phyloP scores from a whole-genome alignment of 148 eudicot species.

The Hydrangea macrophylla region DNA sequence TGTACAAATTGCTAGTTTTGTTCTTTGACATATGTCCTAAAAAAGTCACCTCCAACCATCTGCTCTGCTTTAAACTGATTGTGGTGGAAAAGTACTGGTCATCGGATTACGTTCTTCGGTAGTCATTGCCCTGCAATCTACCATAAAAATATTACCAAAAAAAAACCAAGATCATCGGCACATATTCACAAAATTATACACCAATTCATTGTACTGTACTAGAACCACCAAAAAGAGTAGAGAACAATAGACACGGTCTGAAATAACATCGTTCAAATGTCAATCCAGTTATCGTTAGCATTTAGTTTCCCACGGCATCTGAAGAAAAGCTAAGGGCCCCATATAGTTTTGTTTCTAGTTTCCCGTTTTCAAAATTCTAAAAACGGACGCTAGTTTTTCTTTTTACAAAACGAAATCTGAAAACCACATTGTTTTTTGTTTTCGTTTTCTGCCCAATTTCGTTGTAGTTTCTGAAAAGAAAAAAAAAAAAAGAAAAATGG shows the following conservation, averaged over 20 bases:
- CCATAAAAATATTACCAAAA: slow-evolving; percentile 12
- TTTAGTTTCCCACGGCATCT: neutral
- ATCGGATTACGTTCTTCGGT: slow-evolving; percentile 8
- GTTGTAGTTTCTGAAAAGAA: too few relatives aligned
- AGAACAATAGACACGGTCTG: neutral
- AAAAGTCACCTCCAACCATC: slow-evolving; percentile 4
- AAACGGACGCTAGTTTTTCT: too few relatives aligned
- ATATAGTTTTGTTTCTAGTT: too few relatives aligned
- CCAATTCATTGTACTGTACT: neutral
- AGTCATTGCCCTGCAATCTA: slow-evolving; percentile 25
- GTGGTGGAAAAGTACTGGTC: slow-evolving; percentile 1
- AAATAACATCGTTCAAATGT: neutral
- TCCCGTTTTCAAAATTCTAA: too few relatives aligned
- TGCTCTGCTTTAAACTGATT: slow-evolving; percentile 7
- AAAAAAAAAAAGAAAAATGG: too few relatives aligned
- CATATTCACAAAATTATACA: neutral
- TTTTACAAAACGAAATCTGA: too few relatives aligned
- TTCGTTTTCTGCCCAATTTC: too few relatives aligned
- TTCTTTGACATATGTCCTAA: neutral
- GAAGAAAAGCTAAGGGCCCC: neutral
- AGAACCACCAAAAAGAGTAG: neutral
- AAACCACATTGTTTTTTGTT: too few relatives aligned
- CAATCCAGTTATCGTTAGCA: neutral
- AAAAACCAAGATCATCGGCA: neutral
- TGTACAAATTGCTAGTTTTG: slow-evolving; percentile 22